Conservation (phyloP, 2,329 filamentous ascomycete genomes). For the Beauveria medogensis region DNA sequence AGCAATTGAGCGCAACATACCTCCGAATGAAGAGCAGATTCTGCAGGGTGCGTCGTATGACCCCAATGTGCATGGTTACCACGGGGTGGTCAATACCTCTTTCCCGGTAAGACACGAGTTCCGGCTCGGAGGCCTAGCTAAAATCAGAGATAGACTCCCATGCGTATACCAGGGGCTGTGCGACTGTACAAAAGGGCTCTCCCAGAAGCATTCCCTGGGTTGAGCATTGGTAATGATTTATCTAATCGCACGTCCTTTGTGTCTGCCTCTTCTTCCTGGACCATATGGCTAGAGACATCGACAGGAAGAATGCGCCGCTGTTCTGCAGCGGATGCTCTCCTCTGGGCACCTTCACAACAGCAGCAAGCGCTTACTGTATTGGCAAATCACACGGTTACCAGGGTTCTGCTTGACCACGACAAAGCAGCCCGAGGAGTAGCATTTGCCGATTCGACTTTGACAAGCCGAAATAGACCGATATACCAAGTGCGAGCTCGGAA, state of each 20-base stretch:
- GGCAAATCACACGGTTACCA: constrained; percentile 25
- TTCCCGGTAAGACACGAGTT: constrained; percentile 15
- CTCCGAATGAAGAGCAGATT: constrained; percentile 14
- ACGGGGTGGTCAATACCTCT: constrained; percentile 17
- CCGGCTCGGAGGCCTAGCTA: background rate
- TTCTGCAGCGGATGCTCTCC: constrained; percentile 19
- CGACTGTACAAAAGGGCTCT: constrained; percentile 17
- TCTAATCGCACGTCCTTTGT: constrained; percentile 17
- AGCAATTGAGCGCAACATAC: constrained; percentile 17
- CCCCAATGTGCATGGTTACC: constrained; percentile 23
- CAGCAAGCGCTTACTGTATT: constrained; percentile 23
- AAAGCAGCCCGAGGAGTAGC: constrained; percentile 4
- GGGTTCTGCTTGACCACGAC: constrained; percentile 20
- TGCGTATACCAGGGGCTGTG: constrained; percentile 17
- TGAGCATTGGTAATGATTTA: constrained; percentile 17
- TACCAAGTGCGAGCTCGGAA: constrained; percentile 6
- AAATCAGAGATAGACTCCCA: constrained; percentile 11
- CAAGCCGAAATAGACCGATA: constrained; percentile 40
- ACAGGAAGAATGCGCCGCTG: constrained; percentile 15
- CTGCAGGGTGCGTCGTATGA: constrained; percentile 15
- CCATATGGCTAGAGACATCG: constrained; percentile 16
- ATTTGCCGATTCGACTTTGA: constrained; percentile 8
- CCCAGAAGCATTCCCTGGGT: constrained; percentile 14
- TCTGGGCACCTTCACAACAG: constrained; percentile 25
- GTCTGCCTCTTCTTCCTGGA: constrained; percentile 19